These are phyloP conservation scores for Gynochthodes officinalis DNA, from an alignment of 257 asterid genomes.

Conservation along the genomic window DNA sequence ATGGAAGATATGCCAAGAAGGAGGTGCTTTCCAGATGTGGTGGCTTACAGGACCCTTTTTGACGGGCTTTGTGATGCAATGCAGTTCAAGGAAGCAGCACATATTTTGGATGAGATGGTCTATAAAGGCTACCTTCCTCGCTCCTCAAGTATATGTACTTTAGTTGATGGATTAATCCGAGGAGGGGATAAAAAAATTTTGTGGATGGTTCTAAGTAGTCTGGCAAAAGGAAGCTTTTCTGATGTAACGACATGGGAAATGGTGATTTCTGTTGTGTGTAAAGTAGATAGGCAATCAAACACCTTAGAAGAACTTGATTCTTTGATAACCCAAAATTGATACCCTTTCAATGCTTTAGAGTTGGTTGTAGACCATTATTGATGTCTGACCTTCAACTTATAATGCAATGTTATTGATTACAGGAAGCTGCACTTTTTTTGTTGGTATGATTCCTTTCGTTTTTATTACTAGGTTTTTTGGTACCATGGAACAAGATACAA, in stretches of 20 bases:
- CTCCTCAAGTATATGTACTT: conserved; percentile 38
- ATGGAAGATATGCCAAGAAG: conserved; percentile 77
- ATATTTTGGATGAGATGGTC: conserved; percentile 70
- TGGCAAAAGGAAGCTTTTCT: conserved; percentile 44
- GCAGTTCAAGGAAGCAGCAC: conserved; percentile 55
- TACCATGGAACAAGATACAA: not conserved
- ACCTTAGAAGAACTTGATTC: conserved; percentile 31
- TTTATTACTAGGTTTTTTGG: not conserved
- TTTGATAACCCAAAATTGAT: conserved; percentile 20
- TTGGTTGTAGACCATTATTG: not conserved
- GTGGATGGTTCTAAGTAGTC: conserved; percentile 34
- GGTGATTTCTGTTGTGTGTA: conserved; percentile 38
- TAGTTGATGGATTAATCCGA: conserved; percentile 32
- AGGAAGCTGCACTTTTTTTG: not conserved
- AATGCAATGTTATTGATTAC: not conserved
- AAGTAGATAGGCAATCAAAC: conserved; percentile 24
- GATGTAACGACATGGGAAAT: conserved; percentile 56
- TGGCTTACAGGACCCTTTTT: conserved; percentile 54
- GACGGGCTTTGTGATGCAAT: conserved; percentile 57
- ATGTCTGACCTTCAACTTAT: not conserved
- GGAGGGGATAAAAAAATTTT: conserved; percentile 31
- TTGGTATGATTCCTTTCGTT: not conserved
- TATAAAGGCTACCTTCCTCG: conserved; percentile 51
- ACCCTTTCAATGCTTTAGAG: not conserved
- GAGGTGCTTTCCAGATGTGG: conserved; percentile 58